A percentile compares a stretch with the other conserved stretches of the same genome.
These are phyloP conservation scores for Puccinia triticina DNA, from an alignment of 1,284 basidiomycete species.

Conservation along the genomic window DNA sequence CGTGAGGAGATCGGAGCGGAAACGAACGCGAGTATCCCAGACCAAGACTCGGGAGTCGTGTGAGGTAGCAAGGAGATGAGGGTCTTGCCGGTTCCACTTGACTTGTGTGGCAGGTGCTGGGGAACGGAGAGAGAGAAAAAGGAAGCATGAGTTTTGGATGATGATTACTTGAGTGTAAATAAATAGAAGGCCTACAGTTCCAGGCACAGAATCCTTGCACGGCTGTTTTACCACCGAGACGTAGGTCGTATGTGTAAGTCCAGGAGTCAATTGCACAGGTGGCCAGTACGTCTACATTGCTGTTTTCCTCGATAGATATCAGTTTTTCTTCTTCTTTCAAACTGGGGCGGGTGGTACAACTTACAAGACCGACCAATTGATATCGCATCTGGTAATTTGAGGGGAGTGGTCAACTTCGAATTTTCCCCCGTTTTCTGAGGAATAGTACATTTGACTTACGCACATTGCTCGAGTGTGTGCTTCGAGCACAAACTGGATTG, in stretches of 20 bases:
- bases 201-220: conserved; percentile 71
- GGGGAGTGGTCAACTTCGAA: background rate
- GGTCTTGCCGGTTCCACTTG: conserved; percentile 87
- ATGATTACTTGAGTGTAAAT: background rate
- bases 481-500: conserved; percentile 76
- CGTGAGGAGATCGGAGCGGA: background rate
- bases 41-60: conserved; percentile 80
- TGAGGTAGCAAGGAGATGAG: conserved; percentile 81
- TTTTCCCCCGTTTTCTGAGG: background rate
- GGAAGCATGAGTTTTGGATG: background rate
- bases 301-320: background rate
- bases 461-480: conserved; percentile 89
- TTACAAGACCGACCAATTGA: conserved; percentile 89
- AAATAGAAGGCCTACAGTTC: conserved; percentile 65
- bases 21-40: conserved; percentile 78
- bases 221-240: conserved; percentile 52
- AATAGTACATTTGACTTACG: background rate
- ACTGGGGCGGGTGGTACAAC: conserved; percentile 65
- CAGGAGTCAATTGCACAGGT: conserved; percentile 64
- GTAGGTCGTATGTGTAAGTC: conserved; percentile 83
- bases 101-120: conserved; percentile 85
- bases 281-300: conserved; percentile 56
- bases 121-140: background rate
- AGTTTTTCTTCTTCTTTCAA: background rate
- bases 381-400: conserved; percentile 66